Percentiles rank a stretch among this genome's conserved stretches.
Conservation (phyloP, 164 flowering plant genomes). For the Chimonanthus praecox region DNA sequence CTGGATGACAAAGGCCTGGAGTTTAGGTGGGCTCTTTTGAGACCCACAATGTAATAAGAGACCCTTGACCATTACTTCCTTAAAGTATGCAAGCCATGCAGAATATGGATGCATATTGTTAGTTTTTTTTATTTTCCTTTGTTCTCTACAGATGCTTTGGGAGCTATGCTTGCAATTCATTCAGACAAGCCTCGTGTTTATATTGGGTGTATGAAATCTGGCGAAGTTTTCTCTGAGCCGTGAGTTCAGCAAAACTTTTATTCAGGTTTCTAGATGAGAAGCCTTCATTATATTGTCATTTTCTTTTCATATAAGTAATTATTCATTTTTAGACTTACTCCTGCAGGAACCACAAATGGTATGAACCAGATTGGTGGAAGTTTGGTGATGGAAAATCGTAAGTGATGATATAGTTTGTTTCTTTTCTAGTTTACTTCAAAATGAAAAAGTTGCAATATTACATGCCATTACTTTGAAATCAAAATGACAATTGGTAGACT, state of each 20-base stretch:
- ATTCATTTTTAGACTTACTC: slow-evolving; percentile 14
- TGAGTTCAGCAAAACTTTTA: slow-evolving; percentile 28
- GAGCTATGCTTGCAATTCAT: slow-evolving; percentile 57
- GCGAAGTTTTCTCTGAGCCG: slow-evolving; percentile 68
- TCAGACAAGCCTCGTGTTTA: slow-evolving; percentile 81
- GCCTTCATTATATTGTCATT: background rate
- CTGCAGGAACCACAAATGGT: slow-evolving; percentile 82
- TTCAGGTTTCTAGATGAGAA: background rate
- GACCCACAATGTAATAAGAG: too few species aligned
- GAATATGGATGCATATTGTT: background rate
- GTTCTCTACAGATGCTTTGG: slow-evolving; percentile 59
- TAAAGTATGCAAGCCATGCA: too few species aligned
- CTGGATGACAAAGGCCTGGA: too few species aligned
- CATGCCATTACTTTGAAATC: background rate
- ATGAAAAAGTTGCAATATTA: background rate
- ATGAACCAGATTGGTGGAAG: slow-evolving; percentile 99
- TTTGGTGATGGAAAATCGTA: slow-evolving; percentile 93
- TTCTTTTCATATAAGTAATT: background rate
- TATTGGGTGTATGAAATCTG: slow-evolving; percentile 93
- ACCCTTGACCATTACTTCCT: too few species aligned
- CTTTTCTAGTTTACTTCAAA: background rate
- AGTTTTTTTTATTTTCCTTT: background rate
- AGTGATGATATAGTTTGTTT: slow-evolving; percentile 25
- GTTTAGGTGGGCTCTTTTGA: too few species aligned
- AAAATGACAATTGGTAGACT: background rate